Percentiles rank a stretch among this genome's conserved stretches.
Evolutionary conservation across 345 rosid genomes (phyloP).

Genomic region (Orychophragmus violaceus): DNA sequence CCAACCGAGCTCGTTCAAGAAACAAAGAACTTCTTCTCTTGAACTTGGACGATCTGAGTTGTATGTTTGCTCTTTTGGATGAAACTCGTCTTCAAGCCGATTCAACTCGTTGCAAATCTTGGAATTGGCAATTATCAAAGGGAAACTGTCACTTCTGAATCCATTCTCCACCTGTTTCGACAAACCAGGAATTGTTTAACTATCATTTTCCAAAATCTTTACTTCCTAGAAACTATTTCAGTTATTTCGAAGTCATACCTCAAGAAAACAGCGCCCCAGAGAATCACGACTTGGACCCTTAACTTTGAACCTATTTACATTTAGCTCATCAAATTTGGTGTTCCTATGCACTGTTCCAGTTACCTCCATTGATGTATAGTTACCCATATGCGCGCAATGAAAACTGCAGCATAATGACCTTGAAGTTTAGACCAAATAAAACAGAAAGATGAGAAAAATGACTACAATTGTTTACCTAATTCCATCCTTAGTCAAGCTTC

Average conservation of each 20-base stretch:
- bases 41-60: conserved; percentile 42
- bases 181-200: background rate
- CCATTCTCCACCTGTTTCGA: conserved; percentile 75
- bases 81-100: conserved; percentile 62
- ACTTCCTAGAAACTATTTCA: background rate
- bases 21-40: conserved; percentile 65
- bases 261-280: conserved; percentile 74
- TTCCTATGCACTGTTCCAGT: conserved; percentile 24
- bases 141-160: conserved; percentile 73
- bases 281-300: conserved; percentile 23
- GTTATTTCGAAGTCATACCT: conserved; percentile 39
- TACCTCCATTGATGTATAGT: conserved; percentile 48
- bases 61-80: conserved; percentile 29
- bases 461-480: conserved; percentile 41
- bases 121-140: conserved; percentile 72
- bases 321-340: conserved; percentile 47
- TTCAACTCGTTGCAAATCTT: conserved; percentile 69
- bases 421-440: conserved; percentile 1
- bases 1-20: conserved; percentile 90
- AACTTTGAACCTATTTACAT: conserved; percentile 41
- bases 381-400: conserved; percentile 56
- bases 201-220: background rate
- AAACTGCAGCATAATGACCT: conserved; percentile 40
- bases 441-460: background rate
- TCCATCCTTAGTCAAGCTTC: conserved; percentile 55